A percentile compares a stretch with the other conserved stretches of the same genome.
These are phyloP conservation scores for Lentinula detonsa DNA, from an alignment of 768 basidiomycete species.

Conservation along the genomic window DNA sequence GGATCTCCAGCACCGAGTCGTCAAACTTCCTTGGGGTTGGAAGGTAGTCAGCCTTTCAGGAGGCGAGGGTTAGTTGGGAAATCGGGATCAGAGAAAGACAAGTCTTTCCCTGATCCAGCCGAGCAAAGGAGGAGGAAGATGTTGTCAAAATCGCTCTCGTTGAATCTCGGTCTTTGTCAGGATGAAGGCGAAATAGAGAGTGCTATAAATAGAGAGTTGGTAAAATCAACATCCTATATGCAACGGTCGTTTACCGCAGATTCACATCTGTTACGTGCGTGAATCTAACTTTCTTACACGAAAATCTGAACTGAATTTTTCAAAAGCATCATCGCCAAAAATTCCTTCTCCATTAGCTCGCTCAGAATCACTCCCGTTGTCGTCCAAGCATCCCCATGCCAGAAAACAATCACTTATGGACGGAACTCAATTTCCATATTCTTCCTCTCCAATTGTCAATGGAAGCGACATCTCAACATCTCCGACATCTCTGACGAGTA, in stretches of 20 bases:
- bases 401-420: constrained; percentile 68
- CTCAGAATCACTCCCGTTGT: constrained; percentile 43
- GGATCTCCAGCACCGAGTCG: background rate
- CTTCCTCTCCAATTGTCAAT: constrained; percentile 15
- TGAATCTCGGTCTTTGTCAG: constrained; percentile 52
- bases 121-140: constrained; percentile 50
- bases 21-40: background rate
- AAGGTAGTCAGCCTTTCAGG: constrained; percentile 25
- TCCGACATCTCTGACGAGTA: constrained; percentile 9
- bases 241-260: constrained; percentile 3
- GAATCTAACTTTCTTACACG: background rate
- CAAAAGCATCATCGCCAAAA: constrained; percentile 28
- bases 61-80: constrained; percentile 53
- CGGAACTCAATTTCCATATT: constrained; percentile 18
- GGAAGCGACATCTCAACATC: background rate
- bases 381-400: constrained; percentile 68
- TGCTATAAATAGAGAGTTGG: constrained; percentile 18
- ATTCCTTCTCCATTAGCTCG: constrained; percentile 43
- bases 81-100: constrained; percentile 19
- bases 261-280: constrained; percentile 2
- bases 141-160: constrained; percentile 60
- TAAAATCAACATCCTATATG: constrained; percentile 21
- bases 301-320: background rate
- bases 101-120: constrained; percentile 39
- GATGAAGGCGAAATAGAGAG: constrained; percentile 17